These are phyloP conservation scores for Lepiota venenata DNA, from an alignment of 768 basidiomycete species.

Conservation along the genomic window DNA sequence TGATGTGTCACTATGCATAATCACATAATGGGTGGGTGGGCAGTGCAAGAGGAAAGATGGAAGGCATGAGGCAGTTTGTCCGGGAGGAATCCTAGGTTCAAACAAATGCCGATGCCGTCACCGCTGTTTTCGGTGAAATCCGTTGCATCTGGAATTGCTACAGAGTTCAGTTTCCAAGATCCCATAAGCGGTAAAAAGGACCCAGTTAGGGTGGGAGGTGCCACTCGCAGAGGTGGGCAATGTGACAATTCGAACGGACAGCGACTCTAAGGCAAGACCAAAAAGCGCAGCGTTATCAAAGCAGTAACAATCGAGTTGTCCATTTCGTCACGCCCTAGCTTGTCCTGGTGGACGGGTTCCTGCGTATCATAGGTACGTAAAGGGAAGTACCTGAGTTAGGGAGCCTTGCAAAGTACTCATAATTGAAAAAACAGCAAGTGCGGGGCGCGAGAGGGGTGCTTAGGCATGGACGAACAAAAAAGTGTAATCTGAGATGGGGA, in stretches of 20 bases:
- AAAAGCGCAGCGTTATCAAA: neutral
- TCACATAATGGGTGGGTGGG: conserved; percentile 8
- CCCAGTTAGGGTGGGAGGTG: neutral
- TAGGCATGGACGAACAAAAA: neutral
- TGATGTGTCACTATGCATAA: conserved; percentile 8
- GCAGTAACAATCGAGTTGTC: neutral
- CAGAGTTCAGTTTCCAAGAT: neutral
- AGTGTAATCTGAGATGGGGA: neutral
- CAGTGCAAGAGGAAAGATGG: neutral
- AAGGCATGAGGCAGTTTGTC: conserved; percentile 8
- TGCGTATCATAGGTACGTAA: neutral
- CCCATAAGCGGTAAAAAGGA: neutral
- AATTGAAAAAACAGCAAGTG: neutral
- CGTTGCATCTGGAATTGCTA: conserved; percentile 12
- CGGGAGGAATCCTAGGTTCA: conserved; percentile 20
- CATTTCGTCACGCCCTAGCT: neutral
- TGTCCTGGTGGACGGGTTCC: no score
- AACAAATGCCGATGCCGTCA: conserved; percentile 24
- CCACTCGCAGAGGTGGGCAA: no score
- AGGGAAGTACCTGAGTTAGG: neutral
- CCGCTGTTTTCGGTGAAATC: conserved; percentile 21
- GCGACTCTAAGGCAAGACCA: neutral
- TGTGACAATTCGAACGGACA: neutral
- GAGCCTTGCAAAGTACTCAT: no score
- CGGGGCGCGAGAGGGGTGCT: conserved; percentile 1